Evolutionary conservation across 345 rosid species (phyloP).

Genomic region (Bruguiera sexangula): DNA sequence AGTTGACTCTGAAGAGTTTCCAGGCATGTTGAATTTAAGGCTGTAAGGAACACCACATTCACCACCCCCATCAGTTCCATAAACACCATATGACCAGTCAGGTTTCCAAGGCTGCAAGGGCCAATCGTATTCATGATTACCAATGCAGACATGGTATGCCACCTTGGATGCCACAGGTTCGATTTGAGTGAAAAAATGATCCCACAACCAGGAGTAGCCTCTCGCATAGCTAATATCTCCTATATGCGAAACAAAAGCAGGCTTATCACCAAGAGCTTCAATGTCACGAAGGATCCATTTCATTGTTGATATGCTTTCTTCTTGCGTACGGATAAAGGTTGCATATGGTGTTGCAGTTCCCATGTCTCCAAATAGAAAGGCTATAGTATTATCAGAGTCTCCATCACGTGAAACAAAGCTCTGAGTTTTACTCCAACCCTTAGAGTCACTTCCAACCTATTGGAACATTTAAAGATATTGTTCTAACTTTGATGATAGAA

Average conservation of each 20-base stretch:
- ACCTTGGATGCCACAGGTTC: conserved; percentile 79
- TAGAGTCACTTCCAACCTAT: conserved; percentile 79
- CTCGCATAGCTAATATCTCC: conserved; percentile 94
- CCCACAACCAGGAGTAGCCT: conserved; percentile 94
- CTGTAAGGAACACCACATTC: conserved; percentile 95
- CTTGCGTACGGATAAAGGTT: conserved; percentile 69
- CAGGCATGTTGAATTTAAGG: conserved; percentile 86
- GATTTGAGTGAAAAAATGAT: conserved; percentile 67
- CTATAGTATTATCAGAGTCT: conserved; percentile 50
- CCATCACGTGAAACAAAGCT: conserved; percentile 66
- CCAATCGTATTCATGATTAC: conserved; percentile 95
- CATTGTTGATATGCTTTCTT: conserved; percentile 73
- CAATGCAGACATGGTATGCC: conserved; percentile 89
- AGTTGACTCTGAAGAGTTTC: conserved; percentile 73
- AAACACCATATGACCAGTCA: conserved; percentile 54
- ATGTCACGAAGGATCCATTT: conserved; percentile 85
- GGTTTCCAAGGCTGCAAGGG: conserved; percentile 92
- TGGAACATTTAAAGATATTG: neutral
- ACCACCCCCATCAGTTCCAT: conserved; percentile 85
- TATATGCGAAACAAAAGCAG: conserved; percentile 68
- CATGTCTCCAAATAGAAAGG: conserved; percentile 91
- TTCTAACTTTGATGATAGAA: too few relatives aligned
- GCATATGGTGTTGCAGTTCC: conserved; percentile 72
- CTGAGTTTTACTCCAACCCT: conserved; percentile 66
- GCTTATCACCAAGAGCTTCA: conserved; percentile 62